phyloP scores from a whole-genome alignment of 2,329 filamentous ascomycete genomes.

The Clonostachys sp. region DNA sequence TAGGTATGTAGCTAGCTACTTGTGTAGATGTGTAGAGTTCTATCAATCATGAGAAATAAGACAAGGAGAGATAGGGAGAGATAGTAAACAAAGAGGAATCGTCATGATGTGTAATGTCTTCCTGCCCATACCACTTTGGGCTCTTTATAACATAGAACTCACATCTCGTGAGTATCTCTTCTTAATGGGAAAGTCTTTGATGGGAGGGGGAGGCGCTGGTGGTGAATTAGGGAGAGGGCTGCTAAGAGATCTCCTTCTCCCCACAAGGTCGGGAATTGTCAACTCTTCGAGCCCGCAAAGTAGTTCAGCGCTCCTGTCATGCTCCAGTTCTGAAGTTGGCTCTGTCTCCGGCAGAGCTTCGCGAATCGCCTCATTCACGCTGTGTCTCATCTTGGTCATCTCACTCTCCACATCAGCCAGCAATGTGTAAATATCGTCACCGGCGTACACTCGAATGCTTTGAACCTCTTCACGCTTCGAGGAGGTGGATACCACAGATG shows the following conservation, averaged over 20 bases:
- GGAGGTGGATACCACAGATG: constrained; percentile 5
- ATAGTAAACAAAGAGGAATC: neutral
- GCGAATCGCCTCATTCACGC: constrained; percentile 6
- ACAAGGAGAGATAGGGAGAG: neutral
- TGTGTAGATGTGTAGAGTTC: too few relatives aligned
- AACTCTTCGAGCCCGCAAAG: constrained; percentile 29
- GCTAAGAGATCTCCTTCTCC: neutral
- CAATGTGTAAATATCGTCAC: constrained; percentile 61
- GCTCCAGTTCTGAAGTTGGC: constrained; percentile 27
- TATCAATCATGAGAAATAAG: neutral
- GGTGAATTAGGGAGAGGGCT: constrained; percentile 11
- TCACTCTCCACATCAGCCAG: constrained; percentile 60
- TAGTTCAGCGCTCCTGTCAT: constrained; percentile 46
- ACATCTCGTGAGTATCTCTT: neutral
- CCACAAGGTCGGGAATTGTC: constrained; percentile 15
- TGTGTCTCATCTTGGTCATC: constrained; percentile 24
- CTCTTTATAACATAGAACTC: neutral
- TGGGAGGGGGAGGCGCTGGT: constrained; percentile 25
- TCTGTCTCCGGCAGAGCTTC: constrained; percentile 6
- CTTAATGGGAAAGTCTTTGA: constrained; percentile 14
- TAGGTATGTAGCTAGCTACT: too few relatives aligned
- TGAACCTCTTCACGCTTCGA: constrained; percentile 42
- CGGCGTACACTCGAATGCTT: constrained; percentile 65
- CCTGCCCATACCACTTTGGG: neutral
- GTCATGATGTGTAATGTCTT: neutral